A percentile compares a stretch with the other conserved stretches of the same genome.
Conservation (phyloP, 345 rosid species). For the Pugionium cornutum region DNA sequence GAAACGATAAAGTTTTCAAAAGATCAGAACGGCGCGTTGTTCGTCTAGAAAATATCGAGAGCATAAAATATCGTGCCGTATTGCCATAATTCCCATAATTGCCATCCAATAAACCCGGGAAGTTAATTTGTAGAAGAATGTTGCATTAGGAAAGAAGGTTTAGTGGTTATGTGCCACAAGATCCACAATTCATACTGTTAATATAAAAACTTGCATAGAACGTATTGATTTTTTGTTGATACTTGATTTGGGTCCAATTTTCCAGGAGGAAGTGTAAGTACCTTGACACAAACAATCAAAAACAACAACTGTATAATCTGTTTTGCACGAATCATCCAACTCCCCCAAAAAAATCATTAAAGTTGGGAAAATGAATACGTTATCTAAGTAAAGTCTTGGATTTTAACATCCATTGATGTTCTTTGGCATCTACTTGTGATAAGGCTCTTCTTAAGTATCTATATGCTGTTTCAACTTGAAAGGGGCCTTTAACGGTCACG, state of each 20-base stretch:
- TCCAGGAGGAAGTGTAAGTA: too few relatives aligned
- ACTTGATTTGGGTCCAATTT: too few relatives aligned
- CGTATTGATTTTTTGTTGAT: too few relatives aligned
- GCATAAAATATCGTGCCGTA: slow-evolving; percentile 7
- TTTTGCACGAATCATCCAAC: too few relatives aligned
- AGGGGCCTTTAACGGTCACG: slow-evolving; percentile 36
- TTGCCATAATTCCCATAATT: neutral
- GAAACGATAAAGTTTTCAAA: neutral
- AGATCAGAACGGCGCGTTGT: slow-evolving; percentile 2
- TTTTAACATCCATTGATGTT: neutral
- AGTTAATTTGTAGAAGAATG: neutral
- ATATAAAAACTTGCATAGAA: too few relatives aligned
- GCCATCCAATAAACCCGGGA: slow-evolving; percentile 8
- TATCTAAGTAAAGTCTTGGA: neutral
- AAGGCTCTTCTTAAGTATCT: neutral
- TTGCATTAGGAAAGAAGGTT: neutral
- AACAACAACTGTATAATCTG: too few relatives aligned
- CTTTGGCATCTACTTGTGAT: slow-evolving; percentile 3
- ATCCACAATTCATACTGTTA: neutral
- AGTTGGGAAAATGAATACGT: neutral
- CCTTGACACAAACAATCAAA: too few relatives aligned
- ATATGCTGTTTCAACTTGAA: too few relatives aligned
- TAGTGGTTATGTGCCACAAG: neutral
- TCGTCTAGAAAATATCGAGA: neutral
- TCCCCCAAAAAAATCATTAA: too few relatives aligned